Evolutionary conservation across 257 asterid genomes (phyloP).

Genomic region (Eustoma russellianum): DNA sequence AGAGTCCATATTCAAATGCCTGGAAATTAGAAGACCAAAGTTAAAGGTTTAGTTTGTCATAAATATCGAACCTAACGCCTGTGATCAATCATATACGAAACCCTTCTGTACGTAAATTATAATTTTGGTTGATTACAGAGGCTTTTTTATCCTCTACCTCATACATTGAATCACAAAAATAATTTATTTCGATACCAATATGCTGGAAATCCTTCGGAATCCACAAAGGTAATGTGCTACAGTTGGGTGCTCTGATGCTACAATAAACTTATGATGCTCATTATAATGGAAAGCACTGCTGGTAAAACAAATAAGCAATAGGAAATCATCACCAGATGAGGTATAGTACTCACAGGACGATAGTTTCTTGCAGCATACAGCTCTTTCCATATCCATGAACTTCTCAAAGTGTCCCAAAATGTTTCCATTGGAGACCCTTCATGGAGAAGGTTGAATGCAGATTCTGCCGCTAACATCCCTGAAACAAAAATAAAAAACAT

Average conservation of each 20-base stretch:
- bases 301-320: neutral
- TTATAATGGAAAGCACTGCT: neutral
- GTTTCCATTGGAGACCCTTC: conserved; percentile 49
- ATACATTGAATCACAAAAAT: too few relatives aligned
- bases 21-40: conserved; percentile 27
- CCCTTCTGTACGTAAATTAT: neutral
- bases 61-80: too few relatives aligned
- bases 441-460: conserved; percentile 51
- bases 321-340: neutral
- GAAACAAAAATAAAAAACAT: too few relatives aligned
- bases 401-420: too few relatives aligned
- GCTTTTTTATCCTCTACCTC: neutral
- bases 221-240: too few relatives aligned
- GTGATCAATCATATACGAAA: neutral
- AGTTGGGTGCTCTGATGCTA: too few relatives aligned
- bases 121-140: too few relatives aligned
- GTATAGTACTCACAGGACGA: conserved; percentile 76
- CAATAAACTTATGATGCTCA: too few relatives aligned
- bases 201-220: neutral
- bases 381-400: conserved; percentile 96
- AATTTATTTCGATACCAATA: too few relatives aligned
- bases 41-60: conserved; percentile 2
- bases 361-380: conserved; percentile 80
- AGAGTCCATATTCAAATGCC: conserved; percentile 92
- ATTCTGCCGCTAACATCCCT: conserved; percentile 97